These are phyloP conservation scores for Colletotrichum sp. DNA, from an alignment of 2,329 filamentous ascomycete genomes.

Conservation along the genomic window DNA sequence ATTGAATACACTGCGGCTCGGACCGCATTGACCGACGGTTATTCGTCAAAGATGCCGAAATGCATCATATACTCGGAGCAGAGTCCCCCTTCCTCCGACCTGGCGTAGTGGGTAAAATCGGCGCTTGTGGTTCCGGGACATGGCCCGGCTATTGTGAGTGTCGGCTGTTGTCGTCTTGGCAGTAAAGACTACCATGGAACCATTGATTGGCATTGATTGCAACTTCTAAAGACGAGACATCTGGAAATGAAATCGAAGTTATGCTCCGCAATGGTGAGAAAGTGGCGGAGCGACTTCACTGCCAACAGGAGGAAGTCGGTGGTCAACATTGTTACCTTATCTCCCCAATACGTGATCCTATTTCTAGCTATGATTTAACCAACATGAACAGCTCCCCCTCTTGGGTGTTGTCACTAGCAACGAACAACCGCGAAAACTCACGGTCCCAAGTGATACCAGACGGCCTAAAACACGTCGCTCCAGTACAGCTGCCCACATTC, in stretches of 20 bases:
- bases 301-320: not conserved
- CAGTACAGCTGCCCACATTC: slow-evolving; percentile 32
- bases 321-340: not conserved
- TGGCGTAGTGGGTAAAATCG: slow-evolving; percentile 22
- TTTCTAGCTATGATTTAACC: not conserved
- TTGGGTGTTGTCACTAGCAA: slow-evolving; percentile 28
- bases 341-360: not conserved
- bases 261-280: not conserved
- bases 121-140: not conserved
- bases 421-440: slow-evolving; percentile 25
- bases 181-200: not conserved
- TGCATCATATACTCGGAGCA: slow-evolving; percentile 30
- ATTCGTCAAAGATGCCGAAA: slow-evolving; percentile 29
- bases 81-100: slow-evolving; percentile 38
- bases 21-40: slow-evolving; percentile 37
- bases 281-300: not conserved
- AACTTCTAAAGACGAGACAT: not conserved
- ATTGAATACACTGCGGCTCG: slow-evolving; percentile 40
- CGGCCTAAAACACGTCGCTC: slow-evolving; percentile 27
- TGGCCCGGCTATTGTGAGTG: not conserved
- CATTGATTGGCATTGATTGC: not conserved
- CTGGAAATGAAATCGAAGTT: not conserved
- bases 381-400: slow-evolving; percentile 29
- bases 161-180: not conserved
- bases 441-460: slow-evolving; percentile 27